Evolutionary conservation across 768 basidiomycete genomes (phyloP).

Genomic region (Phylloporus sp.): DNA sequence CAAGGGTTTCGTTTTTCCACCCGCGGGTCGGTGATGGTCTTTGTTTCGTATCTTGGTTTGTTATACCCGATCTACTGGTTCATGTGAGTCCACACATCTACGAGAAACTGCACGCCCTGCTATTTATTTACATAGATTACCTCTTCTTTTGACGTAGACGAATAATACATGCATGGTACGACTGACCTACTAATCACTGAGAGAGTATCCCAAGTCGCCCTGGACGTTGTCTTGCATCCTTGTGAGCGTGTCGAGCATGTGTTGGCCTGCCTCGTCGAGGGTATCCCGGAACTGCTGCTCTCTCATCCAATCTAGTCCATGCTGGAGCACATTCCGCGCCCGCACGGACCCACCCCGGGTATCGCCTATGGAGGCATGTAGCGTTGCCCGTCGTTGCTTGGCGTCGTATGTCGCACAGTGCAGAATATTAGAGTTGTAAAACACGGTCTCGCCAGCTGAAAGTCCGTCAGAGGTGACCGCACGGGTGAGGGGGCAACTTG

Average conservation of each 20-base stretch:
- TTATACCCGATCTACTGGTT: constrained; percentile 11
- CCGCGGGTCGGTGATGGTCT: constrained; percentile 25
- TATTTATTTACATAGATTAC: not conserved
- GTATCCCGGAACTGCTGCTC: constrained; percentile 43
- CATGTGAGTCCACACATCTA: not conserved
- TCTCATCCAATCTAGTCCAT: constrained; percentile 70
- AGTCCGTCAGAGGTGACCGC: not conserved
- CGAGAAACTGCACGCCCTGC: not conserved
- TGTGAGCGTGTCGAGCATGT: constrained; percentile 59
- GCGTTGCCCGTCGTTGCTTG: constrained; percentile 49
- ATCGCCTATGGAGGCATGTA: constrained; percentile 69
- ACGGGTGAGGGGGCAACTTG: constrained; percentile 23
- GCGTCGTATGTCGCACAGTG: constrained; percentile 67
- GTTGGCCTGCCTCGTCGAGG: constrained; percentile 40
- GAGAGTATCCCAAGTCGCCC: constrained; percentile 51
- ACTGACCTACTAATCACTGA: constrained; percentile 28
- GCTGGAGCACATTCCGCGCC: constrained; percentile 73
- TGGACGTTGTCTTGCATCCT: constrained; percentile 44
- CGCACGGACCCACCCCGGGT: constrained; percentile 56
- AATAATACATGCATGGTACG: too few species aligned
- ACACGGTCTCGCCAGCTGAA: constrained; percentile 69
- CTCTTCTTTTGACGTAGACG: not conserved
- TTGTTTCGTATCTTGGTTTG: not conserved
- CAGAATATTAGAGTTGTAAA: constrained; percentile 77
- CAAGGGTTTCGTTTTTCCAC: constrained; percentile 50